Base-by-base conservation (phyloP, 179 eudicot species). In the Beta corolliflora region DNA sequence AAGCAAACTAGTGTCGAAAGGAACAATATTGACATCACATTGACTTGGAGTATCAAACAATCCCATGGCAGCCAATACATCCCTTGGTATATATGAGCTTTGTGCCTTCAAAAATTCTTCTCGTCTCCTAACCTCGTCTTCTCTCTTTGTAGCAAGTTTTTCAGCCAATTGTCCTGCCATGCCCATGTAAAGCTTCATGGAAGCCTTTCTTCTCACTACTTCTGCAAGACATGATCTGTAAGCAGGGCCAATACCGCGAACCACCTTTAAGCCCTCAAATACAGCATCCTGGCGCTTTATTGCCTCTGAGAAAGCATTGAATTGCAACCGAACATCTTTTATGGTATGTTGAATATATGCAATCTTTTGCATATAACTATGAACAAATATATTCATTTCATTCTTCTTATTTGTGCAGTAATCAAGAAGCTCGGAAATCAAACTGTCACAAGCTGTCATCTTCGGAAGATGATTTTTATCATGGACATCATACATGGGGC, bases 141-240 rank as follows among this genome's bases (percentile, higher is more conserved):
- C 98, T 88, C 99, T 91, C 85, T 91, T 92, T 61, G 89, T 86
- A 61, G 99, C 99, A 80, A 97, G 98, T 85, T 90, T 90, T 85
- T 97, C 99, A 31, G 99, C 99, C 85, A 94, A 84, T 75, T 91
- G 97, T 53, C 99, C 99, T 58, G 98, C 99, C 92, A 91, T 88
- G 73, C 99, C 99, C 98, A 97, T 97, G 83, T 94, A 97, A 81
- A 97, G 93, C 88, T 94, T 97, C 99, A 92, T 92, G 52, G 94
- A 91, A 59, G 98, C 97, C 89, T 92, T 97, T 89, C 99, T 89
- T 79, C 99, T 85, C 45, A 97, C 97, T 31, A 93, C 86, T 84
- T 97, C 99, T 1, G 98, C 97, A 77, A 97, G 92, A 86, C 99
- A 93, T 18, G 97, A 95, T 84, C 97, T 90, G 66, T 94, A 97